Evolutionary conservation across 208 protist species (phyloP).

Genomic region (Vickermania spadyakhi): DNA sequence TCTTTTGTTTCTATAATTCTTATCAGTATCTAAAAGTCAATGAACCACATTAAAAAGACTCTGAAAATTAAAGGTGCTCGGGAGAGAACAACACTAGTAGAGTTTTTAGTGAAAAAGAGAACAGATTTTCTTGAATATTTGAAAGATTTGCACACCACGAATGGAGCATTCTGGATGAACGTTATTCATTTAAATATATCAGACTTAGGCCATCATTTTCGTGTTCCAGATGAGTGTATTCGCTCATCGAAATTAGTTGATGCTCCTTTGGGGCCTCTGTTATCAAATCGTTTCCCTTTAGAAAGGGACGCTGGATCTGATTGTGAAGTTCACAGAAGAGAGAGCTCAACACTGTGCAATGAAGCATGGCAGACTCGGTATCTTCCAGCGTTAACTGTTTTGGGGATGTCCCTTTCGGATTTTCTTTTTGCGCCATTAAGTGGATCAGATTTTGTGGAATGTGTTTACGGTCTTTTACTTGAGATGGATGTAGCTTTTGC

Average conservation of each 20-base stretch:
- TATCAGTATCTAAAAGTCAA: not conserved
- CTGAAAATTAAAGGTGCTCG: constrained; percentile 41
- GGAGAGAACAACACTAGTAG: constrained; percentile 34
- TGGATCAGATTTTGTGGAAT: constrained; percentile 46
- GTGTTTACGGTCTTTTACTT: constrained; percentile 49
- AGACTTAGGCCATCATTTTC: constrained; percentile 13
- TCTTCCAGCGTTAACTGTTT: constrained; percentile 36
- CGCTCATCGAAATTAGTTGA: no score
- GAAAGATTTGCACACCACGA: constrained; percentile 35
- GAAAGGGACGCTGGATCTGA: no score
- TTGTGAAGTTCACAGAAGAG: no score
- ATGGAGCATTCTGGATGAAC: constrained; percentile 73
- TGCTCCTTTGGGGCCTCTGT: no score
- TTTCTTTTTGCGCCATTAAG: constrained; percentile 35
- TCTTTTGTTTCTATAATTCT: constrained; percentile 9
- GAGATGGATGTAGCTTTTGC: constrained; percentile 58
- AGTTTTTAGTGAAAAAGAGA: constrained; percentile 61
- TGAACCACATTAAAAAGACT: constrained; percentile 27
- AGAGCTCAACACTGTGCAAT: no score
- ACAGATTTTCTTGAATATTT: constrained; percentile 64
- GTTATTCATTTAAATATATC: constrained; percentile 28
- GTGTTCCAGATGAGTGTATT: constrained; percentile 1
- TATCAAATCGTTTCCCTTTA: no score
- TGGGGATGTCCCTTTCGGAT: constrained; percentile 57
- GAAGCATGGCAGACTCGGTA: constrained; percentile 13